Evolutionary conservation across 1,139 yeast genomes (phyloP).

Genomic region (Chernovozyma sophiae-reginae): DNA sequence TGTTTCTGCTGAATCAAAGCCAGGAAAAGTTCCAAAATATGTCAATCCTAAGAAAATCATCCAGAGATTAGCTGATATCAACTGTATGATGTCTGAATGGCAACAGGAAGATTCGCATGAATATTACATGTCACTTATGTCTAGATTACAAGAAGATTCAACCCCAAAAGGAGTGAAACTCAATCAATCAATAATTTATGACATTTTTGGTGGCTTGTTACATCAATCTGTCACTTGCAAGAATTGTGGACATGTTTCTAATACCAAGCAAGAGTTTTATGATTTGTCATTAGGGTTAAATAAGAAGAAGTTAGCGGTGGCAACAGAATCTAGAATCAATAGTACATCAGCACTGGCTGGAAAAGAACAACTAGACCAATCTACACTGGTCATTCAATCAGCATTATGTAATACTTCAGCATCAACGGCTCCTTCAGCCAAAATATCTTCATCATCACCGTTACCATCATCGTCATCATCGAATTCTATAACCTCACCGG

Average conservation of each 20-base stretch:
- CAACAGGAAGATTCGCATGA: constrained; percentile 98
- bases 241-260: constrained; percentile 75
- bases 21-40: constrained; percentile 28
- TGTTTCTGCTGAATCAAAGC: constrained; percentile 16
- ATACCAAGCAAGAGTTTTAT: constrained; percentile 89
- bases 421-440: neutral
- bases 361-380: no score
- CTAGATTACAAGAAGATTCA: constrained; percentile 85
- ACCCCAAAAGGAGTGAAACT: constrained; percentile 85
- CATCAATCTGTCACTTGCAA: constrained; percentile 82
- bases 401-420: constrained; percentile 12
- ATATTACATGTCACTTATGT: constrained; percentile 86
- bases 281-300: constrained; percentile 77
- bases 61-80: constrained; percentile 72
- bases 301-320: constrained; percentile 25
- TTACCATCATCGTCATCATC: constrained; percentile 5
- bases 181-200: constrained; percentile 79
- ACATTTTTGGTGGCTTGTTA: constrained; percentile 88
- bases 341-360: constrained; percentile 6
- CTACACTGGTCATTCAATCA: constrained; percentile 6
- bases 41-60: constrained; percentile 75
- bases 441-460: constrained; percentile 1
- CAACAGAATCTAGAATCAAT: neutral
- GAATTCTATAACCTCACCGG: neutral
- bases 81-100: constrained; percentile 96